These are phyloP conservation scores for Globisporangium lucens DNA, from an alignment of 352 stramenopile species.

Conservation along the genomic window DNA sequence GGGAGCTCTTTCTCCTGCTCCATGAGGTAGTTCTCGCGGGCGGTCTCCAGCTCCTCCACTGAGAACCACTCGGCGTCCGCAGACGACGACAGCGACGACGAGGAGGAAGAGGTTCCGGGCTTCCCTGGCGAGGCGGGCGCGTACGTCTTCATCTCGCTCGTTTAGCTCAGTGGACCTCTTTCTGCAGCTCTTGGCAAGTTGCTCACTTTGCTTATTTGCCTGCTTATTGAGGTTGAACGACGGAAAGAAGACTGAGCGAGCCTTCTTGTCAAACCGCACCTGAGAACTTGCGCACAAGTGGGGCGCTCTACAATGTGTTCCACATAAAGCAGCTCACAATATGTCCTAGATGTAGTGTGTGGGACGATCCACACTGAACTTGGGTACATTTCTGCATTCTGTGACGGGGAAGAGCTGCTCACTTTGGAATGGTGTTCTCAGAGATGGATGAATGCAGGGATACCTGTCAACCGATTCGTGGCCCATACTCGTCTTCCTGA, in stretches of 20 bases:
- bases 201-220: background rate
- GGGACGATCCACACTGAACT: background rate
- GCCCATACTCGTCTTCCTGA: no score
- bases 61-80: constrained; percentile 64
- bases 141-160: constrained; percentile 18
- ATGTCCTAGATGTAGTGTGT: background rate
- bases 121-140: constrained; percentile 14
- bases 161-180: background rate
- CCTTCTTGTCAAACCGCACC: constrained; percentile 5
- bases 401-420: no score
- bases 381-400: background rate
- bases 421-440: no score
- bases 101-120: constrained; percentile 4
- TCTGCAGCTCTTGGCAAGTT: background rate
- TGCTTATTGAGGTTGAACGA: constrained; percentile 4
- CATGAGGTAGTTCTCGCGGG: constrained; percentile 71
- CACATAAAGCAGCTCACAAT: background rate
- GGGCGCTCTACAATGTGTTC: background rate
- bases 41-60: constrained; percentile 61
- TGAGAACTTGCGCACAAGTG: constrained; percentile 9
- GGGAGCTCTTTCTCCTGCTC: constrained; percentile 76
- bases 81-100: constrained; percentile 1
- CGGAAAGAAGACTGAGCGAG: constrained; percentile 2
- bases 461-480: no score
- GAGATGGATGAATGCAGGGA: no score